Conservation (phyloP, 805 yeast species). For the Zygosaccharomyces pseudorouxii region DNA sequence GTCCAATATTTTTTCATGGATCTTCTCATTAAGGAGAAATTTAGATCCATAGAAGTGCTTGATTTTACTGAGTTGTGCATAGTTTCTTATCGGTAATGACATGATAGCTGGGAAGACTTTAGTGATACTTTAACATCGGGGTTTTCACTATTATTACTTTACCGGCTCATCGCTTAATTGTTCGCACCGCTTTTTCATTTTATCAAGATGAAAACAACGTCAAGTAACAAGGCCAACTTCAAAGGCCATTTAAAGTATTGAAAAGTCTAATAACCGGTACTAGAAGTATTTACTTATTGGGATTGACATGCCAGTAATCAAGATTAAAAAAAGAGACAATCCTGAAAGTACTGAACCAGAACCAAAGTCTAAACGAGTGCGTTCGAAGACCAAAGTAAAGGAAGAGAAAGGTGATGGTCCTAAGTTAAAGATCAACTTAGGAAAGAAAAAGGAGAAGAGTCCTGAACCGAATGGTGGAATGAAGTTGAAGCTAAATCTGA, state of each 20-base stretch:
- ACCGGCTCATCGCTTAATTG: constrained; percentile 7
- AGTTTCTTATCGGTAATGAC: constrained; percentile 13
- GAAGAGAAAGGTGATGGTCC: constrained; percentile 18
- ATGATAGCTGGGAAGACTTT: background rate
- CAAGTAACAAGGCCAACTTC: background rate
- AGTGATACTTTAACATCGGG: background rate
- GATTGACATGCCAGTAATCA: constrained; percentile 25
- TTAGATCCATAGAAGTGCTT: constrained; percentile 24
- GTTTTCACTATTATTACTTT: background rate
- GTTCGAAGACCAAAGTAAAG: constrained; percentile 18
- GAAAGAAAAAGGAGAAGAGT: constrained; percentile 13
- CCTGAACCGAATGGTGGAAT: constrained; percentile 13
- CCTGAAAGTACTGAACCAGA: constrained; percentile 15
- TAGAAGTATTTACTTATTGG: background rate
- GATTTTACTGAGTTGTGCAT: constrained; percentile 14
- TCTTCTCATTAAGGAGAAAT: constrained; percentile 22
- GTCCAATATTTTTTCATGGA: constrained; percentile 40
- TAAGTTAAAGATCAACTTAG: constrained; percentile 24
- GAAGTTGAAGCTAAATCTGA: constrained; percentile 26
- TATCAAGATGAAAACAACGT: background rate
- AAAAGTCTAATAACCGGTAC: background rate
- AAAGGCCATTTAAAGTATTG: background rate
- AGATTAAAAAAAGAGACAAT: constrained; percentile 27
- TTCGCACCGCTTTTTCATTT: background rate
- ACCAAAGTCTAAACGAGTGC: constrained; percentile 25